phyloP scores from a whole-genome alignment of 2,329 filamentous ascomycete species.

The Scytalidium sp. region DNA sequence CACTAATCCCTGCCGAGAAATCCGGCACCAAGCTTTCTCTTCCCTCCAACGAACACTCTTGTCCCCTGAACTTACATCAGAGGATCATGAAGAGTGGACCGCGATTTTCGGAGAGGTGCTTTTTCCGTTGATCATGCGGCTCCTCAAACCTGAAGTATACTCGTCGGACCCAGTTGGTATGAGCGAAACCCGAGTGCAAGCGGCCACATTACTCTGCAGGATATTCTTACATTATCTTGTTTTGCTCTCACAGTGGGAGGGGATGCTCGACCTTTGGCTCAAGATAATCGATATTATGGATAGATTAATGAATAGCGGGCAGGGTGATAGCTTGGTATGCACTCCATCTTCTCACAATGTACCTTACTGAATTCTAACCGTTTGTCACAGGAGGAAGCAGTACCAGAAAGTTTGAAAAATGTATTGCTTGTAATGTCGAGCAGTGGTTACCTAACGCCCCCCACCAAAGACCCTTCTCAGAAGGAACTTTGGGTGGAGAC shows the following conservation, averaged over 20 bases:
- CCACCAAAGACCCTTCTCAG: slow-evolving; percentile 52
- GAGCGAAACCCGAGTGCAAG: slow-evolving; percentile 91
- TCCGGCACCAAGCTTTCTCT: slow-evolving; percentile 83
- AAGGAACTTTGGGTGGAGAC: slow-evolving; percentile 60
- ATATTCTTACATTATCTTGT: slow-evolving; percentile 94
- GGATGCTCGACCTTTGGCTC: slow-evolving; percentile 88
- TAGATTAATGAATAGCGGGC: slow-evolving; percentile 90
- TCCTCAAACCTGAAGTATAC: slow-evolving; percentile 93
- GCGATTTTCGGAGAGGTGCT: slow-evolving; percentile 92
- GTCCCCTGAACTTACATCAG: slow-evolving; percentile 78
- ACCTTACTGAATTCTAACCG: slow-evolving; percentile 10
- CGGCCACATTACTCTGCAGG: slow-evolving; percentile 87
- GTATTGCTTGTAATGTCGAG: slow-evolving; percentile 93
- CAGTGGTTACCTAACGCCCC: slow-evolving; percentile 77
- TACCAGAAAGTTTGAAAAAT: slow-evolving; percentile 94
- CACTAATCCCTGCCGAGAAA: slow-evolving; percentile 89
- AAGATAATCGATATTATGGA: slow-evolving; percentile 94
- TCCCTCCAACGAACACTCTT: slow-evolving; percentile 83
- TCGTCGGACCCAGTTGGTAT: slow-evolving; percentile 88
- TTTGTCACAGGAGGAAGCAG: slow-evolving; percentile 74
- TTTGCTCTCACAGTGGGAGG: slow-evolving; percentile 78
- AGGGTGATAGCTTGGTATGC: slow-evolving; percentile 82
- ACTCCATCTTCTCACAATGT: background rate
- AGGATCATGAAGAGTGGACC: slow-evolving; percentile 86
- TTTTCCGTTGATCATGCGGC: slow-evolving; percentile 81